Evolutionary conservation across 768 basidiomycete species (phyloP).

Genomic region (Lactifluus hygrophoroides): DNA sequence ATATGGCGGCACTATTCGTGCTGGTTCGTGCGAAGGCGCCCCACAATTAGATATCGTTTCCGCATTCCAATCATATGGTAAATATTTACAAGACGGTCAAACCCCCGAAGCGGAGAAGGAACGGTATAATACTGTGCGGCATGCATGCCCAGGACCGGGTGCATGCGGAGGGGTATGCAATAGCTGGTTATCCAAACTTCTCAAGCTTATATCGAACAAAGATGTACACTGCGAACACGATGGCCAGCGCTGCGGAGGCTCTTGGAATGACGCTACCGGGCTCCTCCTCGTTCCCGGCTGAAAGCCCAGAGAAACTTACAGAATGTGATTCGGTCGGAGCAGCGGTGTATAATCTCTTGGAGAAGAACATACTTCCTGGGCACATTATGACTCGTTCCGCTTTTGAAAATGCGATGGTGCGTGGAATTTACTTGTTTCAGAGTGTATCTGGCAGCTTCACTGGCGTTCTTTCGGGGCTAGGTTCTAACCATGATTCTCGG

Average conservation of each 20-base stretch:
- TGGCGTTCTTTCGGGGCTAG: conserved; percentile 32
- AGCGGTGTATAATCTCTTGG: conserved; percentile 80
- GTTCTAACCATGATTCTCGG: conserved; percentile 95
- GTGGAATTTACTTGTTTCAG: conserved; percentile 16
- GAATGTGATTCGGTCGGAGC: conserved; percentile 78
- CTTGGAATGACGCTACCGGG: conserved; percentile 95
- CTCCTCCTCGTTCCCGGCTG: conserved; percentile 94
- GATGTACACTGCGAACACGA: conserved; percentile 99
- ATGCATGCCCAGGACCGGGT: conserved; percentile 96
- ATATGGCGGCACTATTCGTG: conserved; percentile 91
- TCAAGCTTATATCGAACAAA: conserved; percentile 26
- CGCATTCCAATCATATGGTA: conserved; percentile 96
- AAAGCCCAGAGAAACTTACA: conserved; percentile 76
- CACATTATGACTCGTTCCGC: conserved; percentile 97
- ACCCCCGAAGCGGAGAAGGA: conserved; percentile 74
- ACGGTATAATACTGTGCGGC: conserved; percentile 79
- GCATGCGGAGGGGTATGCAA: conserved; percentile 85
- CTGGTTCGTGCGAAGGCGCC: conserved; percentile 83
- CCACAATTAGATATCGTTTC: conserved; percentile 93
- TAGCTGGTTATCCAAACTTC: not conserved
- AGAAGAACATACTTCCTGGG: conserved; percentile 84
- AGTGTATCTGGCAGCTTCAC: not conserved
- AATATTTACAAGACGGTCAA: conserved; percentile 85
- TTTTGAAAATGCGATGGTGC: conserved; percentile 96
- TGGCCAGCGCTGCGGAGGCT: conserved; percentile 93